Evolutionary conservation across 176 grass and related monocot species (phyloP).

Genomic region (Raddia guianensis): DNA sequence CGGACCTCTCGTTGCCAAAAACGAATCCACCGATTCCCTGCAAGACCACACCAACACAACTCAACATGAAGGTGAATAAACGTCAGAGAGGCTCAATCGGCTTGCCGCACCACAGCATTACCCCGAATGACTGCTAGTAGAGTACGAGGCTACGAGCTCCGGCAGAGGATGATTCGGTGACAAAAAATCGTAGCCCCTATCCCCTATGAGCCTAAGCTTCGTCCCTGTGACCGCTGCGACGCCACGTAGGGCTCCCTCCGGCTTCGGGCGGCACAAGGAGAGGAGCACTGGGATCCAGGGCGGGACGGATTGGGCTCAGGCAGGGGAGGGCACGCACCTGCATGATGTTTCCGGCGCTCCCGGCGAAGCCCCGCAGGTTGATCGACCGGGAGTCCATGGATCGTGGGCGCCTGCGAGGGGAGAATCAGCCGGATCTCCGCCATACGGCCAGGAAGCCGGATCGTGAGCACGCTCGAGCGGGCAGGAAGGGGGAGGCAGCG

Average conservation of each 20-base stretch:
- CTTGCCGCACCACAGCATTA: background rate
- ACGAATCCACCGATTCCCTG: slow-evolving; percentile 95
- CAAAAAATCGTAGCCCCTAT: background rate
- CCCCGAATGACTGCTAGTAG: background rate
- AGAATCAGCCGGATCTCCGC: slow-evolving; percentile 24
- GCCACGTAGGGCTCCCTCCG: background rate
- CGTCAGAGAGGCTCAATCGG: background rate
- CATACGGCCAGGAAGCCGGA: background rate
- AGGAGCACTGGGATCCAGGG: background rate
- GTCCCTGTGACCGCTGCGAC: background rate
- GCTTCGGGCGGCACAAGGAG: slow-evolving; percentile 10
- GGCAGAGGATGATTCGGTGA: background rate
- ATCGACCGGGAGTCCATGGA: slow-evolving; percentile 77
- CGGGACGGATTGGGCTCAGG: background rate
- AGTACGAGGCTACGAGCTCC: slow-evolving; percentile 21
- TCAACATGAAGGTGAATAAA: background rate
- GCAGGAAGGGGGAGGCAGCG: background rate
- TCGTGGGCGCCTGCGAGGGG: slow-evolving; percentile 16
- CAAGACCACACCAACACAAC: background rate
- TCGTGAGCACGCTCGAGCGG: background rate
- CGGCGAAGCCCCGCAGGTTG: slow-evolving; percentile 81
- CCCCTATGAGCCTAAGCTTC: background rate
- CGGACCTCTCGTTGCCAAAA: slow-evolving; percentile 80
- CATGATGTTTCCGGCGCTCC: slow-evolving; percentile 89
- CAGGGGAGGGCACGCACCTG: slow-evolving; percentile 40